A percentile compares a stretch with the other conserved stretches of the same genome.
phyloP scores from a whole-genome alignment of 192 early-diverging fungal species.

The Coemansia sp. region DNA sequence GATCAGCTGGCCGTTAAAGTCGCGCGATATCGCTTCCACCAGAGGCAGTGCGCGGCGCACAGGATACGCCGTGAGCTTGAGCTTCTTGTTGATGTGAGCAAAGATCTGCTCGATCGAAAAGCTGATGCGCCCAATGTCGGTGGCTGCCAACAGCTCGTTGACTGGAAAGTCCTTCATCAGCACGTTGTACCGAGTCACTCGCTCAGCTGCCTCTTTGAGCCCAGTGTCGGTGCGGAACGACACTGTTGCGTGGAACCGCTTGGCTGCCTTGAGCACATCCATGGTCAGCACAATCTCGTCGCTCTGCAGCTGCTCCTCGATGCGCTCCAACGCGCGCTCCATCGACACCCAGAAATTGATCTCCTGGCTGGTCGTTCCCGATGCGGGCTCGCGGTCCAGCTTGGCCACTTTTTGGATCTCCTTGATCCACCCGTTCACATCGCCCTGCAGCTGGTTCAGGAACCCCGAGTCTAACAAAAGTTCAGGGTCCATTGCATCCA shows the following conservation, averaged over 20 bases:
- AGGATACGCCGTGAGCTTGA: conserved; percentile 89
- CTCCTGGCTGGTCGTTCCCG: conserved; percentile 93
- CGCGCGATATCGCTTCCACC: conserved; percentile 92
- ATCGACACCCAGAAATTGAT: conserved; percentile 99
- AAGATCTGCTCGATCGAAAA: conserved; percentile 82
- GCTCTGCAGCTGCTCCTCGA: conserved; percentile 93
- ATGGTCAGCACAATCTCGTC: conserved; percentile 88
- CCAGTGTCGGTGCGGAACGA: conserved; percentile 97
- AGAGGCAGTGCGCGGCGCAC: conserved; percentile 89
- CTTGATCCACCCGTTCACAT: conserved; percentile 98
- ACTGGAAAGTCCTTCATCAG: conserved; percentile 99
- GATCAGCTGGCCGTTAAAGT: conserved; percentile 90
- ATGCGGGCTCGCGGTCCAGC: conserved; percentile 85
- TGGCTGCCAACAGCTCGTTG: conserved; percentile 92
- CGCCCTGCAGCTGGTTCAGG: conserved; percentile 90
- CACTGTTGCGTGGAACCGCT: conserved; percentile 97
- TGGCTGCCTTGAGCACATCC: conserved; percentile 92
- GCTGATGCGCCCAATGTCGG: conserved; percentile 82
- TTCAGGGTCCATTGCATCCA: conserved; percentile 70
- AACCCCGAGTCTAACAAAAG: conserved; percentile 80
- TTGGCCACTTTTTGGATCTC: conserved; percentile 99
- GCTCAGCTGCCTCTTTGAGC: conserved; percentile 91
- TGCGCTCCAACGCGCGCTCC: conserved; percentile 88
- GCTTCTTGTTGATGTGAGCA: conserved; percentile 95
- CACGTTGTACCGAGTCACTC: conserved; percentile 91